These are phyloP conservation scores for Hypoxylon fuscum DNA, from an alignment of 495 filamentous ascomycete genomes.

Conservation along the genomic window DNA sequence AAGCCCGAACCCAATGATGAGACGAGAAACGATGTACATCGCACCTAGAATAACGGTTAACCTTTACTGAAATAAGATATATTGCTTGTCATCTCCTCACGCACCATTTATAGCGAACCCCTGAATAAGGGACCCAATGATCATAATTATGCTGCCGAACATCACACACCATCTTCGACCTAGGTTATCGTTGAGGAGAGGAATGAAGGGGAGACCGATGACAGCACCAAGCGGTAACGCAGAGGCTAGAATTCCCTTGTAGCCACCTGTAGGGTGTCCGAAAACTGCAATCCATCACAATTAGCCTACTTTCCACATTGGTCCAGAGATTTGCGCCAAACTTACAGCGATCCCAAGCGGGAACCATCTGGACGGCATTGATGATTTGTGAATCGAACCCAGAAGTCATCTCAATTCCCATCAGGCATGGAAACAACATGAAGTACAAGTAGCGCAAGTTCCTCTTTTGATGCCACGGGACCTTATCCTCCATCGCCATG, in stretches of 20 bases:
- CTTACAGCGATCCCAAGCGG: slow-evolving; percentile 65
- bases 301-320: background rate
- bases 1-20: slow-evolving; percentile 72
- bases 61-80: background rate
- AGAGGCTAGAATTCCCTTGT: slow-evolving; percentile 57
- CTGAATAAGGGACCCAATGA: slow-evolving; percentile 66
- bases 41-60: slow-evolving; percentile 21
- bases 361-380: slow-evolving; percentile 71
- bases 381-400: slow-evolving; percentile 78
- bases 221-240: slow-evolving; percentile 56
- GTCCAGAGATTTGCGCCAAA: slow-evolving; percentile 41
- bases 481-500: slow-evolving; percentile 62
- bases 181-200: slow-evolving; percentile 62
- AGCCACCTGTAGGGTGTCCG: slow-evolving; percentile 53
- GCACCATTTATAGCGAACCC: slow-evolving; percentile 58
- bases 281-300: slow-evolving; percentile 44
- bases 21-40: slow-evolving; percentile 73
- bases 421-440: slow-evolving; percentile 69
- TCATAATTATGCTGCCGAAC: slow-evolving; percentile 65
- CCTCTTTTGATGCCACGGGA: slow-evolving; percentile 69
- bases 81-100: slow-evolving; percentile 8
- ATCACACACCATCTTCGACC: slow-evolving; percentile 68
- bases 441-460: slow-evolving; percentile 70
- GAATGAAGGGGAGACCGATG: slow-evolving; percentile 67
- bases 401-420: slow-evolving; percentile 76